phyloP scores from a whole-genome alignment of 805 yeast genomes.

The Wickerhamiella kurtzmanii region DNA sequence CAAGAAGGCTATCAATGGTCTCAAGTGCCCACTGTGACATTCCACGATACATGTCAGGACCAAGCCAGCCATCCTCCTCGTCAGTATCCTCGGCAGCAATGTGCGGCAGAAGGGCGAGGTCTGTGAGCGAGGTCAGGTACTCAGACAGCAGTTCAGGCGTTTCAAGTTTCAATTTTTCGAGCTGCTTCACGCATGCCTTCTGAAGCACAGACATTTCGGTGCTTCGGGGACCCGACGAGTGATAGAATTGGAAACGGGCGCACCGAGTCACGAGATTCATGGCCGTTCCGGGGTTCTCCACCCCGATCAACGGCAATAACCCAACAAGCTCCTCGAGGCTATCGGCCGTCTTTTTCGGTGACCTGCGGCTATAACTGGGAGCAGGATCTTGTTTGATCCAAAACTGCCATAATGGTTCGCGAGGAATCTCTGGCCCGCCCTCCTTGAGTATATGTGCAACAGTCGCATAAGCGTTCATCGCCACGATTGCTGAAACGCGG shows the following conservation, averaged over 20 bases:
- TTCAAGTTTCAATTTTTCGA: slow-evolving; percentile 25
- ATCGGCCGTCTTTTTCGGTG: slow-evolving; percentile 39
- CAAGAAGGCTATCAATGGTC: background rate
- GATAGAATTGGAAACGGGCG: slow-evolving; percentile 14
- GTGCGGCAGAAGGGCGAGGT: slow-evolving; percentile 12
- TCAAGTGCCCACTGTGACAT: background rate
- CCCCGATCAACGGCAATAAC: slow-evolving; percentile 7
- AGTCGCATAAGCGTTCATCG: slow-evolving; percentile 42
- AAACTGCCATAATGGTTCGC: slow-evolving; percentile 21
- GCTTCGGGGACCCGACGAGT: slow-evolving; percentile 31
- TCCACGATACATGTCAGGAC: slow-evolving; percentile 1
- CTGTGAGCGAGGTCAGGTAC: slow-evolving; percentile 7
- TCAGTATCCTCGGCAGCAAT: background rate
- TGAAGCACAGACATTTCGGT: slow-evolving; percentile 53
- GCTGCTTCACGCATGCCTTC: slow-evolving; percentile 36
- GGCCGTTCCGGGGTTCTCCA: background rate
- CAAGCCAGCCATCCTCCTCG: slow-evolving; percentile 2
- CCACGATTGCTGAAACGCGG: slow-evolving; percentile 36
- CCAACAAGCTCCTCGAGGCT: slow-evolving; percentile 32
- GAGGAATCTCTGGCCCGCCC: slow-evolving; percentile 9
- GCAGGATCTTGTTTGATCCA: slow-evolving; percentile 32
- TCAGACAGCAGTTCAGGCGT: slow-evolving; percentile 3
- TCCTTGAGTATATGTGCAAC: slow-evolving; percentile 35
- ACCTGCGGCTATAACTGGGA: slow-evolving; percentile 25
- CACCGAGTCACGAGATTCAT: slow-evolving; percentile 9